Conservation (phyloP, 371 early-diverging fungal genomes). For the Nematocida minor region DNA sequence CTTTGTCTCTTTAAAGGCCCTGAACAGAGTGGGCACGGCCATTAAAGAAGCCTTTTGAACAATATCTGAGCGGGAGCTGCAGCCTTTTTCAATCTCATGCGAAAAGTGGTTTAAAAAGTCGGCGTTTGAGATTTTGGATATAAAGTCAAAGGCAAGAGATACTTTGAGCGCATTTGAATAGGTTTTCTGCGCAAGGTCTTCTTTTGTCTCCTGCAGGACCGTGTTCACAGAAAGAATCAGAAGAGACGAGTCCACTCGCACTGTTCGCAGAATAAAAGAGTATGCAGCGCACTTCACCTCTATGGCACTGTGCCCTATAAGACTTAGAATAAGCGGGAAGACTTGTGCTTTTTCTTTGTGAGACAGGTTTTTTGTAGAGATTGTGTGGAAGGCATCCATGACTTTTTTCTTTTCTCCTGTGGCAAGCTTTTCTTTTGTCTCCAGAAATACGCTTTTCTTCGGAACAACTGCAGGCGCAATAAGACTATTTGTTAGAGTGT, state of each 20-base stretch:
- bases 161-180: not conserved
- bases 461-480: not conserved
- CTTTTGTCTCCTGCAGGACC: conserved; percentile 32
- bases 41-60: conserved; percentile 31
- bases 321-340: conserved; percentile 33
- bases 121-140: conserved; percentile 24
- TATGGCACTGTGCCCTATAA: not conserved
- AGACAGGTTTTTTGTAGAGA: not conserved
- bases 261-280: conserved; percentile 24
- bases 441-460: not conserved
- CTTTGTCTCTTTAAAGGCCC: conserved; percentile 28
- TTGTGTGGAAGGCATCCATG: conserved; percentile 3
- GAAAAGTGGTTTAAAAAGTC: conserved; percentile 45
- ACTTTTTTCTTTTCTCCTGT: conserved; percentile 11
- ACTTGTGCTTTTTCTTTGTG: conserved; percentile 17
- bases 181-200: not conserved
- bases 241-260: conserved; percentile 12
- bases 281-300: conserved; percentile 38
- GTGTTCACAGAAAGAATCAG: conserved; percentile 46
- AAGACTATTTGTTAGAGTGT: not conserved
- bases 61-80: not conserved
- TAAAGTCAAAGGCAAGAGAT: conserved; percentile 40
- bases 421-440: conserved; percentile 1
- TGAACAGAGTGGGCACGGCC: conserved; percentile 10
- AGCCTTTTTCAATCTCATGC: conserved; percentile 26